Evolutionary conservation across 2,329 filamentous ascomycete species (phyloP).

Genomic region (Trichophyton schoenleinii): DNA sequence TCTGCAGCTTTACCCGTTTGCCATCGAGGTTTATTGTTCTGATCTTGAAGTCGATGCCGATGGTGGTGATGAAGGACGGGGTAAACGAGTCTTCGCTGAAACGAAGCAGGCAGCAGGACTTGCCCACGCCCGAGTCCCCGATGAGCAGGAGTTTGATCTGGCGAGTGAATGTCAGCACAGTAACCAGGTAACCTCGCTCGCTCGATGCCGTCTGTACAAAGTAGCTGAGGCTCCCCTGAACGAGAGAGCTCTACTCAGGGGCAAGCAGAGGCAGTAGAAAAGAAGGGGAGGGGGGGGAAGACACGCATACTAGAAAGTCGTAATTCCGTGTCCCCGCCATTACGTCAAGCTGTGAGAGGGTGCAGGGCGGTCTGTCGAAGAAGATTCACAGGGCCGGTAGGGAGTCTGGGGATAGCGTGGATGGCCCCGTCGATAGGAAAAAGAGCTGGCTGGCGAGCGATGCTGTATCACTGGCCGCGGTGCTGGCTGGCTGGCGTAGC

Average conservation of each 20-base stretch:
- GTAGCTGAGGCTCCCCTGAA: not conserved
- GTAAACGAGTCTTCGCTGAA: slow-evolving; percentile 98
- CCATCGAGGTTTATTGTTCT: slow-evolving; percentile 97
- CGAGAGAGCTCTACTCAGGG: not conserved
- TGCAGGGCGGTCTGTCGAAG: not conserved
- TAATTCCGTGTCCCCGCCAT: slow-evolving; percentile 99
- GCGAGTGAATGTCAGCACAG: not conserved
- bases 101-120: slow-evolving; percentile 90
- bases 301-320: slow-evolving; percentile 78
- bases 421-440: not conserved
- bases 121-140: slow-evolving; percentile 90
- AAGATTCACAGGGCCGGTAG: not conserved
- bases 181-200: not conserved
- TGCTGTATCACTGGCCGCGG: not conserved
- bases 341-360: not conserved
- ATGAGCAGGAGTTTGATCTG: slow-evolving; percentile 96
- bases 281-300: not conserved
- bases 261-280: not conserved
- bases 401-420: not conserved
- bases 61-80: slow-evolving; percentile 95
- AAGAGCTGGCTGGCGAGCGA: not conserved
- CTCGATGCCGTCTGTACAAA: not conserved
- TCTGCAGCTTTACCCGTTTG: slow-evolving; percentile 97
- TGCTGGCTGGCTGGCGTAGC: no score
- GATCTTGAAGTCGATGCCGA: slow-evolving; percentile 99